Base-by-base conservation (phyloP, 2,329 filamentous ascomycete genomes). In the Paecilomyces niveus region DNA sequence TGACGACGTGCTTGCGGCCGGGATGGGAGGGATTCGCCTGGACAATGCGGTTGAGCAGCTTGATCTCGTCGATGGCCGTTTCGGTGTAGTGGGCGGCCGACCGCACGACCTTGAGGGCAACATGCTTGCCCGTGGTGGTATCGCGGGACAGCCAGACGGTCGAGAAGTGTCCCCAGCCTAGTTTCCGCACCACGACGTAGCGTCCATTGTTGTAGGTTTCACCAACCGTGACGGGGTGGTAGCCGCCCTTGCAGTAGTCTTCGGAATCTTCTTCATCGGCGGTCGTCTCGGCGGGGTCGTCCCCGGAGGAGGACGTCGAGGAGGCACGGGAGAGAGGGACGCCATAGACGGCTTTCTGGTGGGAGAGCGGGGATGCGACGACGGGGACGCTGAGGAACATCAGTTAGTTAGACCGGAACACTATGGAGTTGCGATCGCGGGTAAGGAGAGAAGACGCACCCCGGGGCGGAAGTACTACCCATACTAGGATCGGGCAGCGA, bases 151-250 rank as follows among this genome's bases (percentile, higher is more conserved):
- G 76, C 85, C 85, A 97, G 66, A 97, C 93, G 33, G 93, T 99
- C n/a, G 93, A 97, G 79, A 97, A 99, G 72, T 97, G 93, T 63
- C 94, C 94, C 93, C 93, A 97, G 66, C 93, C 93, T 56, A 97
- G 83, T 81, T 97, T 97, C 78, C 92, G 89, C 74, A 97, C 89
- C 59, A 97, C 87, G 15, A 92, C 94, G 78, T 99, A 99, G 78
- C 90, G 93, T 67, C 91, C 92, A 74, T 97, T 91, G 75, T 97
- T 97, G 84, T 97, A 97, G 71, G 92, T 89, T 78, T 99, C 94
- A 68, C 94, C 94, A 61, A 97, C 89, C 68, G 86, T 84, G 54
- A 99, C 94, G 2, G 94, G 94, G 72, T 99, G 94, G 76, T 97
- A 99, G 61, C 94, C 94, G 70, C 94, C 94, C 78, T 97, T 97